Conservation (phyloP, 306 rosid species). For the Acmispon strigosus region DNA sequence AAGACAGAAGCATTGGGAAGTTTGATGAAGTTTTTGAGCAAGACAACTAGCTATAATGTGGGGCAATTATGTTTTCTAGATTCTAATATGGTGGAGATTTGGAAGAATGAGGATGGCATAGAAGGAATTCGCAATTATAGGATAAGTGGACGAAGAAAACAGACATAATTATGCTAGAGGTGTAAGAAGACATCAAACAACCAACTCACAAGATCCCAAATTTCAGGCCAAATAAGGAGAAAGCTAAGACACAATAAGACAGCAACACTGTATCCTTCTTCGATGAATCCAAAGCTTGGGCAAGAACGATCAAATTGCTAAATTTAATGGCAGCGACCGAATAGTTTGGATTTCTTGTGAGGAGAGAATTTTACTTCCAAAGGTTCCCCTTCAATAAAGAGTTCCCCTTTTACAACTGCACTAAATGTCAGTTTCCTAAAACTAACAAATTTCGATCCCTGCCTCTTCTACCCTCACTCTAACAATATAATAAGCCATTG, state of each 20-base stretch:
- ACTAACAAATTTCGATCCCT: background rate
- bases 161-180: background rate
- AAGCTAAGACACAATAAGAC: background rate
- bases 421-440: background rate
- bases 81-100: background rate
- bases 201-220: too few species aligned
- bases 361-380: too few species aligned
- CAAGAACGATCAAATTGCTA: background rate
- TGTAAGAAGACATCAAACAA: background rate
- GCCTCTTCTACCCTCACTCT: background rate
- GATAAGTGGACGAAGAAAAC: background rate
- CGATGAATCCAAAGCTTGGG: background rate
- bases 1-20: background rate
- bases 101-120: background rate
- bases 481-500: background rate
- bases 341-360: background rate
- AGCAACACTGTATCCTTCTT: background rate
- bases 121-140: background rate
- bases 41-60: background rate
- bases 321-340: too few species aligned
- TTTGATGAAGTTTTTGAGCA: background rate
- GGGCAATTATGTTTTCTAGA: background rate
- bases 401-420: background rate
- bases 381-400: too few species aligned
- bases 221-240: background rate